Percentiles rank a stretch among this genome's conserved stretches.
These are phyloP conservation scores for Neocucurbitaria cava DNA, from an alignment of 2,329 filamentous ascomycete genomes.

Conservation along the genomic window DNA sequence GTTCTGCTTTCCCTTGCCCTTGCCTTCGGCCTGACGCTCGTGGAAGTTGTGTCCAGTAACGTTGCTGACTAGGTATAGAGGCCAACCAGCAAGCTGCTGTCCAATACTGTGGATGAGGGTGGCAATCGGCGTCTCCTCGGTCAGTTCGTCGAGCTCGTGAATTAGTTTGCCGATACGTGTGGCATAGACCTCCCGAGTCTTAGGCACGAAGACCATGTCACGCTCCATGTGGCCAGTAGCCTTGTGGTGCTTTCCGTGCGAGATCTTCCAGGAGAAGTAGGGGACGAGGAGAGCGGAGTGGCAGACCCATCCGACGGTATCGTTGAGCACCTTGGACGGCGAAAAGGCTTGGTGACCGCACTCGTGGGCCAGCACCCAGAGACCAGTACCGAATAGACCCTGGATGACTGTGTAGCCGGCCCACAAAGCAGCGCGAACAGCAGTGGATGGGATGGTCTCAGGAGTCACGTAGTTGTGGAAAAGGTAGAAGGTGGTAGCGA, in stretches of 20 bases:
- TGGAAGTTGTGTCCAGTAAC: constrained; percentile 97
- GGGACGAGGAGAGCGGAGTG: constrained; percentile 90
- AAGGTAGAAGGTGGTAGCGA: constrained; percentile 81
- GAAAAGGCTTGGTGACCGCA: constrained; percentile 98
- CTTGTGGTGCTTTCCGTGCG: constrained; percentile 99
- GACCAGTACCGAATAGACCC: constrained; percentile 88
- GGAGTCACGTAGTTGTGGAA: constrained; percentile 91
- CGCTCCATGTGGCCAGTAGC: constrained; percentile 95
- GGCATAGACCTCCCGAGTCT: constrained; percentile 83
- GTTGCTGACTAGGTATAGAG: constrained; percentile 87
- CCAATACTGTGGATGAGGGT: constrained; percentile 76
- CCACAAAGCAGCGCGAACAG: constrained; percentile 71
- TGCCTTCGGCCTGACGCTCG: constrained; percentile 87
- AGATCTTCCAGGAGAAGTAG: constrained; percentile 99
- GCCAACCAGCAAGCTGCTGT: constrained; percentile 94
- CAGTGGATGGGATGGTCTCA: constrained; percentile 75
- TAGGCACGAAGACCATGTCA: constrained; percentile 99
- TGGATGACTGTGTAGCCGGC: constrained; percentile 79
- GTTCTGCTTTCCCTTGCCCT: constrained; percentile 90
- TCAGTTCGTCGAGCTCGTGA: constrained; percentile 86
- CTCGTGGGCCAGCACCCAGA: constrained; percentile 98
- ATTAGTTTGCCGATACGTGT: constrained; percentile 73
- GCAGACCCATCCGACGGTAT: constrained; percentile 88
- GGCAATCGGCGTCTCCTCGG: constrained; percentile 90
- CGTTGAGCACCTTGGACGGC: constrained; percentile 86